These are phyloP conservation scores for Solanum hybrid DNA, from an alignment of 305 asterid species.

Conservation along the genomic window DNA sequence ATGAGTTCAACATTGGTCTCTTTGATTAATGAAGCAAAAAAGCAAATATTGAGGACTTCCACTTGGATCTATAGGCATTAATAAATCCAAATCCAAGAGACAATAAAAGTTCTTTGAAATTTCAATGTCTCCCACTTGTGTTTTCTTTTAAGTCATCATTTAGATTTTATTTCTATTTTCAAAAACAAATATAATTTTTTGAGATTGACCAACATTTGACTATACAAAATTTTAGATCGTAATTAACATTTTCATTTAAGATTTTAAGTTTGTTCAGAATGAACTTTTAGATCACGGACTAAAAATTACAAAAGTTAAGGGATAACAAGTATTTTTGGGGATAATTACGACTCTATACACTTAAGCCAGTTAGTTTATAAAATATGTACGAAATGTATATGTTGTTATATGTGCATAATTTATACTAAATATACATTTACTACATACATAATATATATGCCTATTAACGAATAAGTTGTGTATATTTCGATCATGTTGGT, in stretches of 20 bases:
- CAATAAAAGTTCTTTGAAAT: slow-evolving; percentile 15
- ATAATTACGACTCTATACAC: neutral
- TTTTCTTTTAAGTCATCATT: neutral
- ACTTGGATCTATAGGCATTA: neutral
- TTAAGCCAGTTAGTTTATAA: neutral
- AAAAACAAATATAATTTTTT: neutral
- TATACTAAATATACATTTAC: neutral
- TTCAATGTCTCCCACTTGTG: slow-evolving; percentile 32
- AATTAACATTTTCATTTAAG: neutral
- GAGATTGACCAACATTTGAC: neutral
- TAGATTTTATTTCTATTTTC: neutral
- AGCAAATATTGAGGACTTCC: slow-evolving; percentile 7
- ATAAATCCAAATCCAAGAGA: slow-evolving; percentile 22
- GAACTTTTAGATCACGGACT: neutral
- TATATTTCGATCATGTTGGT: neutral
- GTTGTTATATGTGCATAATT: neutral
- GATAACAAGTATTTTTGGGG: neutral
- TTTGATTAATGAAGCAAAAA: slow-evolving; percentile 14
- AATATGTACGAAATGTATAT: neutral
- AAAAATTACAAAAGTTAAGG: neutral
- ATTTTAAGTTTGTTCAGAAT: neutral
- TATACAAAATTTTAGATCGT: neutral
- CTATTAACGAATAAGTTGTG: neutral
- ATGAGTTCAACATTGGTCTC: slow-evolving; percentile 30
- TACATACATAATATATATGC: neutral